Conservation (phyloP, 305 asterid species). For the Withania somnifera region DNA sequence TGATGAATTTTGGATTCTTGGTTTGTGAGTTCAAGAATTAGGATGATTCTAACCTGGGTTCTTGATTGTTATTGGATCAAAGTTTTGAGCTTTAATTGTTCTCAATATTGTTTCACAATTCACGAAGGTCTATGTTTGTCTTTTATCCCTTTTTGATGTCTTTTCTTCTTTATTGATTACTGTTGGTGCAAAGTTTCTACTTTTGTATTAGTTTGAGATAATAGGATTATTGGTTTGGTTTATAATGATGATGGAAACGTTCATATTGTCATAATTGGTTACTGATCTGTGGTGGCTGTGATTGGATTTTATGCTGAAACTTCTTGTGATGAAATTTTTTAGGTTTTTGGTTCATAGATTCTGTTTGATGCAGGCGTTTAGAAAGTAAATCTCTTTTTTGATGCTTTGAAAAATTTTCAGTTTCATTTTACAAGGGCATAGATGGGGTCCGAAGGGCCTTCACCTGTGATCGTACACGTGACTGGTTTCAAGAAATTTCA, state of each 20-base stretch:
- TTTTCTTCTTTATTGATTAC: not conserved
- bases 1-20: slow-evolving; percentile 2
- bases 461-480: slow-evolving; percentile 72
- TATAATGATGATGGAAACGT: not conserved
- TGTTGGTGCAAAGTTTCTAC: not conserved
- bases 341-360: not conserved
- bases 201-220: not conserved
- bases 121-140: not conserved
- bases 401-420: slow-evolving; percentile 18
- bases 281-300: not conserved
- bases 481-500: slow-evolving; percentile 89
- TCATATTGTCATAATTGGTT: not conserved
- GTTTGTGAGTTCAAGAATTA: not conserved
- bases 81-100: slow-evolving; percentile 21
- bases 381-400: slow-evolving; percentile 8
- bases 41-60: not conserved
- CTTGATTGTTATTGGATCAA: slow-evolving; percentile 6
- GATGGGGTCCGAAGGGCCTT: slow-evolving; percentile 98
- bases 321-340: not conserved
- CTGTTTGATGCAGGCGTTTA: not conserved
- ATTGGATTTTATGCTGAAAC: not conserved
- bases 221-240: not conserved
- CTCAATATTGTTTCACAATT: slow-evolving; percentile 14
- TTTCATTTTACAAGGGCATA: slow-evolving; percentile 17
- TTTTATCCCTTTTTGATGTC: not conserved